phyloP scores from a whole-genome alignment of 2,329 filamentous ascomycete species.

The Colletotrichum cereale region DNA sequence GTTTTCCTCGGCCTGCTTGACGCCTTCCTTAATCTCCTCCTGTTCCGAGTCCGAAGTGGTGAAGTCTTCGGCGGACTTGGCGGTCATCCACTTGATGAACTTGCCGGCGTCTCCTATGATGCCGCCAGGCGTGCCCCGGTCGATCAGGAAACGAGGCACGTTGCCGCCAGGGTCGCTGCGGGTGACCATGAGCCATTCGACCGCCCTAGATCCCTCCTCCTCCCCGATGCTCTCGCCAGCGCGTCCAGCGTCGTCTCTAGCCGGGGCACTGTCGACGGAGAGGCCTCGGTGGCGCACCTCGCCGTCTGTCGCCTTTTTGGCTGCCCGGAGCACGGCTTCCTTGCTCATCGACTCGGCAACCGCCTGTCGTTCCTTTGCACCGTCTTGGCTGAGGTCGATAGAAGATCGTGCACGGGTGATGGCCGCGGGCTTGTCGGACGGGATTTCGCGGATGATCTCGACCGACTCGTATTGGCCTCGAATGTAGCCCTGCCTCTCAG shows the following conservation, averaged over 20 bases:
- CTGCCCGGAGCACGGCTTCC: conserved; percentile 56
- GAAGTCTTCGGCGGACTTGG: conserved; percentile 54
- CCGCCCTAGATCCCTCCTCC: conserved; percentile 54
- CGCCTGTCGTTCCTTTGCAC: conserved; percentile 46
- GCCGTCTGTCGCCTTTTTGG: conserved; percentile 48
- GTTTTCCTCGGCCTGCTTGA: conserved; percentile 47
- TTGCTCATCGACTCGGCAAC: conserved; percentile 49
- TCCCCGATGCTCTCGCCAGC: conserved; percentile 35
- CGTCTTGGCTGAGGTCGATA: conserved; percentile 54
- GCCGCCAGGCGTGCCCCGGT: conserved; percentile 84
- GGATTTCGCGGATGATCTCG: conserved; percentile 89
- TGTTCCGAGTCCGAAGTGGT: conserved; percentile 41
- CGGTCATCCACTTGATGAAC: conserved; percentile 80
- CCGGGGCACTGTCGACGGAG: conserved; percentile 37
- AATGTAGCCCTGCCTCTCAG: conserved; percentile 78
- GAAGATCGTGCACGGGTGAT: conserved; percentile 60
- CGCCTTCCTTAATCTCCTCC: conserved; percentile 41
- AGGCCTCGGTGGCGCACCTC: conserved; percentile 43
- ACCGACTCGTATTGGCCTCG: conserved; percentile 91
- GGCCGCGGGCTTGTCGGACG: conserved; percentile 58
- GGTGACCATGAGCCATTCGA: conserved; percentile 96
- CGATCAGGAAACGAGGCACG: conserved; percentile 92
- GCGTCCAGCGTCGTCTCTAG: conserved; percentile 48
- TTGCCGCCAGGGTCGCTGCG: conserved; percentile 89
- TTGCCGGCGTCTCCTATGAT: conserved; percentile 85